These are phyloP conservation scores for Chaetomium olivaceum DNA, from an alignment of 2,329 filamentous ascomycete species.

Conservation along the genomic window DNA sequence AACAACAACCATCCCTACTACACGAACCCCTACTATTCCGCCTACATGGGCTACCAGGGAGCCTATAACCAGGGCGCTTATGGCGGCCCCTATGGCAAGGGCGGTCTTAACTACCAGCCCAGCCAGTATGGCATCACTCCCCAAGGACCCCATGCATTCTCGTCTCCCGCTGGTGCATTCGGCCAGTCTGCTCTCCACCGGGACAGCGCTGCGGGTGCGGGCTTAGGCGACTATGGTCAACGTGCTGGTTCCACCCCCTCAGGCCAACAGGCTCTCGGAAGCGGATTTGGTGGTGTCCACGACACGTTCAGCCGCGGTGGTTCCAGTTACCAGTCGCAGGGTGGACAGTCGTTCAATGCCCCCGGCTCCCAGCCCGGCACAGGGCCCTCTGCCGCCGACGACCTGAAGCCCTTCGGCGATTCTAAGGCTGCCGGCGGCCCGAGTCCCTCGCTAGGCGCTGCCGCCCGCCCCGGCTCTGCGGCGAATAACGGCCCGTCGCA, in stretches of 20 bases:
- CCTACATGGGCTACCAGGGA: constrained; percentile 55
- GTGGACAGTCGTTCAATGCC: constrained; percentile 54
- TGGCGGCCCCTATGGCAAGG: constrained; percentile 56
- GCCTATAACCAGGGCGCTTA: constrained; percentile 56
- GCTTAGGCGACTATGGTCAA: constrained; percentile 55
- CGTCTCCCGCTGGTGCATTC: constrained; percentile 55
- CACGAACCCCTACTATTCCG: constrained; percentile 62
- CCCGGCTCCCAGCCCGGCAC: constrained; percentile 49
- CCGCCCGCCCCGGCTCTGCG: constrained; percentile 59
- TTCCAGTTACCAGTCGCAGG: constrained; percentile 57
- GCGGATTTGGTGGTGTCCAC: constrained; percentile 55
- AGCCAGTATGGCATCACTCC: constrained; percentile 57
- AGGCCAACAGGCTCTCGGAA: constrained; percentile 52
- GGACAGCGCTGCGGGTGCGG: constrained; percentile 52
- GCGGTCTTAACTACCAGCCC: constrained; percentile 55
- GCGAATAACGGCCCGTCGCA: constrained; percentile 55
- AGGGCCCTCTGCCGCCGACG: constrained; percentile 49
- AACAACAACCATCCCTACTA: constrained; percentile 61
- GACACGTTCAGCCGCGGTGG: constrained; percentile 57
- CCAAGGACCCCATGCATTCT: constrained; percentile 59
- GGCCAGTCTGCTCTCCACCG: constrained; percentile 55
- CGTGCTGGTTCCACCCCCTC: constrained; percentile 52
- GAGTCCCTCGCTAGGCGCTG: constrained; percentile 57
- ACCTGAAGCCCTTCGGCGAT: constrained; percentile 61
- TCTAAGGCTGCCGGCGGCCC: constrained; percentile 56